Evolutionary conservation across 139 green algal genomes (phyloP).

Genomic region (Choricystis sp.): DNA sequence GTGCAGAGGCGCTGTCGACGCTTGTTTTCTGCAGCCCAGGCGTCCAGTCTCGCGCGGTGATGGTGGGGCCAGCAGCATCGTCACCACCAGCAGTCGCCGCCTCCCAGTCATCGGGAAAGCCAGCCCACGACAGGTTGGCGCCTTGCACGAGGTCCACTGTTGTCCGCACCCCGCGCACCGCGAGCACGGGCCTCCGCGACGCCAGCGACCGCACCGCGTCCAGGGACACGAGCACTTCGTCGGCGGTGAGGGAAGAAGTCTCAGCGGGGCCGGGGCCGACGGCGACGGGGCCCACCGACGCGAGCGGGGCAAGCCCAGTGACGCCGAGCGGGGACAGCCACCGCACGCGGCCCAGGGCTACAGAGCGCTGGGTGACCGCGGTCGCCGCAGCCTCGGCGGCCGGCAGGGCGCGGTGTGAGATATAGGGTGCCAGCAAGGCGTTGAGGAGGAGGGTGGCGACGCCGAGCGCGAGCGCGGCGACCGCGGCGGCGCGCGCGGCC

Average conservation of each 20-base stretch:
- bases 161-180: conserved; percentile 11
- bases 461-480: neutral
- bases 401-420: conserved; percentile 16
- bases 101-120: conserved; percentile 71
- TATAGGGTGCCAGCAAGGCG: conserved; percentile 12
- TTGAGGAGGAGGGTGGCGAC: conserved; percentile 5
- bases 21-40: no score
- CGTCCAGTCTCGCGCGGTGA: conserved; percentile 40
- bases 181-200: conserved; percentile 34
- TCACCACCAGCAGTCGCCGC: no score
- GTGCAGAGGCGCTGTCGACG: no score
- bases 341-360: conserved; percentile 22
- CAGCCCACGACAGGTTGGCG: conserved; percentile 63
- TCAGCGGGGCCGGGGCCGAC: conserved; percentile 33
- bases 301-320: conserved; percentile 31
- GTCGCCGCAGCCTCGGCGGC: conserved; percentile 4
- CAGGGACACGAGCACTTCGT: conserved; percentile 27
- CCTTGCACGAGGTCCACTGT: conserved; percentile 41
- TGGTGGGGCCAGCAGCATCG: no score
- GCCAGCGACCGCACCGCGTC: conserved; percentile 31
- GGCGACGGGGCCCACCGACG: conserved; percentile 26
- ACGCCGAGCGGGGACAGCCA: conserved; percentile 34
- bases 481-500: no score
- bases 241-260: conserved; percentile 14
- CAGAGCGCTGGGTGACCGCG: conserved; percentile 17